Evolutionary conservation across 1,284 basidiomycete species (phyloP).

Genomic region (Pseudozyma thailandica): DNA sequence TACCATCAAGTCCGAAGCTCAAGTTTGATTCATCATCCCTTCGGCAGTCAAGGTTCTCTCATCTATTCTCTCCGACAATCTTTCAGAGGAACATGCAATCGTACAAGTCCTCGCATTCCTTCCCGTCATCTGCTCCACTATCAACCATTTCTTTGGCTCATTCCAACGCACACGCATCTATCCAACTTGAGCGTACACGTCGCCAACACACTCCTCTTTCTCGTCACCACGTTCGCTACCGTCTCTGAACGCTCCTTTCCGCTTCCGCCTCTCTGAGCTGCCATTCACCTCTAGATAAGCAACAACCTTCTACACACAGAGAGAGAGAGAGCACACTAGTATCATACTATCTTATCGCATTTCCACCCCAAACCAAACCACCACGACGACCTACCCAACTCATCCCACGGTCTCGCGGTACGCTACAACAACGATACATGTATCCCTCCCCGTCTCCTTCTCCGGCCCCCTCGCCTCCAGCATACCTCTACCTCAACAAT

Average conservation of each 20-base stretch:
- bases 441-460: conserved; percentile 61
- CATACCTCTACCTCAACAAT: conserved; percentile 58
- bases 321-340: neutral
- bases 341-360: too few relatives aligned
- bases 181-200: conserved; percentile 2
- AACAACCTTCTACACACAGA: neutral
- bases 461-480: conserved; percentile 62
- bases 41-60: neutral
- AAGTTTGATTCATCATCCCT: neutral
- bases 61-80: neutral
- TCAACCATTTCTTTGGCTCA: conserved; percentile 9
- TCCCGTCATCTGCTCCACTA: conserved; percentile 10
- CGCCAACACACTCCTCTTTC: conserved; percentile 10
- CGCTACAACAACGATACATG: conserved; percentile 48
- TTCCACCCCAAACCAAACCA: too few relatives aligned
- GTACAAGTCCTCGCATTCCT: conserved; percentile 12
- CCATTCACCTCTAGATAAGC: neutral
- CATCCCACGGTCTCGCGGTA: conserved; percentile 11
- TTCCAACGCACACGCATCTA: conserved; percentile 1
- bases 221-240: conserved; percentile 24
- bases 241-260: conserved; percentile 1
- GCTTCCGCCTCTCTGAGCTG: neutral
- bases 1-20: neutral
- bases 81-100: conserved; percentile 40
- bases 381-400: conserved; percentile 4